Conservation (phyloP, 1,284 basidiomycete genomes). For the Fomes fomentarius region DNA sequence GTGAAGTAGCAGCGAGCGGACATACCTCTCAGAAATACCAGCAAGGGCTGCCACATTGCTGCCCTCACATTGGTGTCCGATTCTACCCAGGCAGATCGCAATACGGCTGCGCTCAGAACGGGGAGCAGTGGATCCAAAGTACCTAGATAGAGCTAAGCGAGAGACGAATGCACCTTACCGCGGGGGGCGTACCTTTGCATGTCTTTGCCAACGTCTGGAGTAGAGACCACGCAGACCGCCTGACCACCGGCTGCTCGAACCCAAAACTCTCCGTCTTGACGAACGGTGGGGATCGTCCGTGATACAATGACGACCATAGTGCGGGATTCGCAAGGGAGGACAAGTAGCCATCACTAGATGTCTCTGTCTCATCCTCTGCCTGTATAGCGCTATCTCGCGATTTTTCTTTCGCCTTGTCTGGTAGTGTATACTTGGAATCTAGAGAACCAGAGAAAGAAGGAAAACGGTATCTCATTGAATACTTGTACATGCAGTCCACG, state of each 20-base stretch:
- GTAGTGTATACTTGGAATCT: slow-evolving; percentile 15
- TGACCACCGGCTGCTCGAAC: slow-evolving; percentile 63
- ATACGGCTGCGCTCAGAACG: slow-evolving; percentile 58
- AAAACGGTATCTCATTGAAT: slow-evolving; percentile 9
- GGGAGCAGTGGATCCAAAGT: slow-evolving; percentile 43
- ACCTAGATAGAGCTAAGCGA: slow-evolving; percentile 37
- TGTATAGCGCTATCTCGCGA: slow-evolving; percentile 8
- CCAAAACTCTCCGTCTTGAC: slow-evolving; percentile 54
- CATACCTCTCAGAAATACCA: slow-evolving; percentile 74
- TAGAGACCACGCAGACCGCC: slow-evolving; percentile 65
- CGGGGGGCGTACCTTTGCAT: slow-evolving; percentile 44
- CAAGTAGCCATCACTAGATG: slow-evolving; percentile 29
- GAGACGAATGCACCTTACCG: too few relatives aligned
- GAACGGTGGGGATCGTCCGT: slow-evolving; percentile 49
- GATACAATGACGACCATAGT: slow-evolving; percentile 64
- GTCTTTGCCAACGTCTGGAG: slow-evolving; percentile 45
- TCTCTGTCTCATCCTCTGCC: slow-evolving; percentile 18
- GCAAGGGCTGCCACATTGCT: slow-evolving; percentile 70
- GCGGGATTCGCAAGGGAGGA: slow-evolving; percentile 52
- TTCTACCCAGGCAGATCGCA: slow-evolving; percentile 82
- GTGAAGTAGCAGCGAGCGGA: slow-evolving; percentile 4
- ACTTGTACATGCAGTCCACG: slow-evolving; percentile 9
- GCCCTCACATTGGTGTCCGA: slow-evolving; percentile 67
- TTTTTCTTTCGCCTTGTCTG: slow-evolving; percentile 21
- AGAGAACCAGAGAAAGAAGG: slow-evolving; percentile 1